phyloP scores from a whole-genome alignment of 345 rosid genomes.

The Kandelia obovata region DNA sequence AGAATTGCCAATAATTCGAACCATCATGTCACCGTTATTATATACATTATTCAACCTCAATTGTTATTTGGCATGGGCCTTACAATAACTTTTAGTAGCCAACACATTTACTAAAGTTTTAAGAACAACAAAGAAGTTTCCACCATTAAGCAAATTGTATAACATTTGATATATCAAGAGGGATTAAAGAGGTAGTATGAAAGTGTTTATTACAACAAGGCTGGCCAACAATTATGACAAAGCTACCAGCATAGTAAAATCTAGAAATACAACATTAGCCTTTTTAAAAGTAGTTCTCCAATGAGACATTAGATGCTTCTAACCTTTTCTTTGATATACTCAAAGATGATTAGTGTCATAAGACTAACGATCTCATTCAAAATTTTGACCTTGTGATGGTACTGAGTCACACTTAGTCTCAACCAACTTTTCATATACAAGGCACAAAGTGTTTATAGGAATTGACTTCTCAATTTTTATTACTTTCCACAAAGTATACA shows the following conservation, averaged over 20 bases:
- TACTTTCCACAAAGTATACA: too few species aligned
- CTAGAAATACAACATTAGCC: constrained; percentile 76
- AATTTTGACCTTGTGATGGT: too few species aligned
- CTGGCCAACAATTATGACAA: constrained; percentile 10
- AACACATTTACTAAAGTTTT: constrained; percentile 87
- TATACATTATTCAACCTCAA: constrained; percentile 59
- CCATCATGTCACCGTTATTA: constrained; percentile 59
- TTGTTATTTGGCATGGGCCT: constrained; percentile 52
- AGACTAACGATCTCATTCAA: neutral
- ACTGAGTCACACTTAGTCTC: too few species aligned
- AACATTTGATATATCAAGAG: constrained; percentile 64
- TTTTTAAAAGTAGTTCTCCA: constrained; percentile 80
- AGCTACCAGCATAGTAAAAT: constrained; percentile 75
- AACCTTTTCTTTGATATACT: constrained; percentile 56
- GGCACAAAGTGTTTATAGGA: too few species aligned
- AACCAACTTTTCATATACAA: too few species aligned
- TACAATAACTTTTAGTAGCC: constrained; percentile 73
- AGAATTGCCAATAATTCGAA: constrained; percentile 77
- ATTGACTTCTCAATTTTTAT: too few species aligned
- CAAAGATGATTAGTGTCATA: constrained; percentile 40
- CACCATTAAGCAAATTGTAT: constrained; percentile 83
- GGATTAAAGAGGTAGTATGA: constrained; percentile 31
- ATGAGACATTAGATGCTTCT: constrained; percentile 52
- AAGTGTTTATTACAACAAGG: constrained; percentile 15
- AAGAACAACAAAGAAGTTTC: constrained; percentile 92